phyloP scores from a whole-genome alignment of 139 green algal species.

The Volvox reticuliferus region DNA sequence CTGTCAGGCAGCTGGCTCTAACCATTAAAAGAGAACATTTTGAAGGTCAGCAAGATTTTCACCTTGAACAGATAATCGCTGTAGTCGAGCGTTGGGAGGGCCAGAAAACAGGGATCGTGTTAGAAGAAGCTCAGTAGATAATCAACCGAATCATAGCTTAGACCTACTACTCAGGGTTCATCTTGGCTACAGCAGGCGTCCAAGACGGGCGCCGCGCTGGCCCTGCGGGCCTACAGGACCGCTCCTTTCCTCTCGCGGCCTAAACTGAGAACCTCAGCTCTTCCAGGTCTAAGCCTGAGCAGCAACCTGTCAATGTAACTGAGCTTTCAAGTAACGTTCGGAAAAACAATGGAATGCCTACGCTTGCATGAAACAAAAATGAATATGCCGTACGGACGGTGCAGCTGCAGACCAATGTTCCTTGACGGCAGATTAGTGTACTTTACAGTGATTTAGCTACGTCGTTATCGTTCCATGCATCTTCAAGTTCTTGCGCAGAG shows the following conservation, averaged over 20 bases:
- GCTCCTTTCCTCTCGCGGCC: neutral
- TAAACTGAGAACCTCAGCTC: neutral
- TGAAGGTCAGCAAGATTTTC: neutral
- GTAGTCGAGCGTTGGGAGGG: constrained; percentile 42
- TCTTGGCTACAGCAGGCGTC: constrained; percentile 51
- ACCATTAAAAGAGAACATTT: no score
- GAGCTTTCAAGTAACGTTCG: no score
- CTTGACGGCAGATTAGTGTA: no score
- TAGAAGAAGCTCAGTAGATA: neutral
- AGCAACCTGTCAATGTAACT: no score
- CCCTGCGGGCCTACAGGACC: constrained; percentile 12
- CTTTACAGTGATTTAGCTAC: no score
- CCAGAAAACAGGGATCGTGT: constrained; percentile 6
- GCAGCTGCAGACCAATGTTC: no score
- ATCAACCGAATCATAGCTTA: neutral
- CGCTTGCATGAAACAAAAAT: no score
- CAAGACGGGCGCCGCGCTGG: constrained; percentile 30
- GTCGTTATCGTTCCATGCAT: no score
- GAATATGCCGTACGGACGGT: no score
- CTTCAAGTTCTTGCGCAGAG: no score
- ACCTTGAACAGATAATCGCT: constrained; percentile 96
- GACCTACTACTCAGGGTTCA: constrained; percentile 87
- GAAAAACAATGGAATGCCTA: no score
- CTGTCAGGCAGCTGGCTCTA: neutral
- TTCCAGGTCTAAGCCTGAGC: neutral